Percentiles rank a stretch among this genome's conserved stretches.
Evolutionary conservation across 306 rosid species (phyloP).

Genomic region (Prunus padus): DNA sequence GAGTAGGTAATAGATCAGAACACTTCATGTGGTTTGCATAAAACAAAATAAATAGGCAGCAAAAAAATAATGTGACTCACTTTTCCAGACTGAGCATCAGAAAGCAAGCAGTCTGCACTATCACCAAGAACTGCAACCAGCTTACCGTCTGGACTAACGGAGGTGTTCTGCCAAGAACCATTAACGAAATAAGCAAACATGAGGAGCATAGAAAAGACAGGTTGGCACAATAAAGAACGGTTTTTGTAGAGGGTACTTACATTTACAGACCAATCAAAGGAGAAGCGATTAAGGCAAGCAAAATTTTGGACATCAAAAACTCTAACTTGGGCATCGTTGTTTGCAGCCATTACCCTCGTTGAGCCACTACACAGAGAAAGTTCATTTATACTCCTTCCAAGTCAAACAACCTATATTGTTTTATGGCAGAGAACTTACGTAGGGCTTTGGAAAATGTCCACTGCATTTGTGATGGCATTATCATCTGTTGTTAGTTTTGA

Average conservation of each 20-base stretch:
- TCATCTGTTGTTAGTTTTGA: constrained; percentile 71
- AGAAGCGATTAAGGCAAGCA: constrained; percentile 59
- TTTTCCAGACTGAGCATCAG: constrained; percentile 74
- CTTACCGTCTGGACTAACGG: constrained; percentile 84
- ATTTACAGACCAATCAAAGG: constrained; percentile 89
- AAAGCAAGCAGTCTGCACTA: constrained; percentile 69
- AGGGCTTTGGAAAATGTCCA: constrained; percentile 62
- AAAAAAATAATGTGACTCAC: constrained; percentile 21
- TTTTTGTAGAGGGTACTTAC: constrained; percentile 51
- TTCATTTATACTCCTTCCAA: constrained; percentile 18
- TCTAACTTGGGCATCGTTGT: constrained; percentile 85
- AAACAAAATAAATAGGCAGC: neutral
- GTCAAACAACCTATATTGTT: neutral
- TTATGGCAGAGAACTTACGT: constrained; percentile 39
- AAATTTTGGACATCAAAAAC: constrained; percentile 62
- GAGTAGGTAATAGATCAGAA: neutral
- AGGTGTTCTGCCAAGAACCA: constrained; percentile 53
- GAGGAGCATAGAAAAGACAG: neutral
- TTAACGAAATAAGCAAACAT: neutral
- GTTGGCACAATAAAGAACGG: neutral
- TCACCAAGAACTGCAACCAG: constrained; percentile 84
- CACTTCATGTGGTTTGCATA: neutral
- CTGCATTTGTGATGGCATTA: constrained; percentile 87
- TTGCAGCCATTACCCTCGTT: constrained; percentile 67
- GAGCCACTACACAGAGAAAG: constrained; percentile 57